Evolutionary conservation across 2,329 filamentous ascomycete genomes (phyloP).

Genomic region (Chaetomium sp.): DNA sequence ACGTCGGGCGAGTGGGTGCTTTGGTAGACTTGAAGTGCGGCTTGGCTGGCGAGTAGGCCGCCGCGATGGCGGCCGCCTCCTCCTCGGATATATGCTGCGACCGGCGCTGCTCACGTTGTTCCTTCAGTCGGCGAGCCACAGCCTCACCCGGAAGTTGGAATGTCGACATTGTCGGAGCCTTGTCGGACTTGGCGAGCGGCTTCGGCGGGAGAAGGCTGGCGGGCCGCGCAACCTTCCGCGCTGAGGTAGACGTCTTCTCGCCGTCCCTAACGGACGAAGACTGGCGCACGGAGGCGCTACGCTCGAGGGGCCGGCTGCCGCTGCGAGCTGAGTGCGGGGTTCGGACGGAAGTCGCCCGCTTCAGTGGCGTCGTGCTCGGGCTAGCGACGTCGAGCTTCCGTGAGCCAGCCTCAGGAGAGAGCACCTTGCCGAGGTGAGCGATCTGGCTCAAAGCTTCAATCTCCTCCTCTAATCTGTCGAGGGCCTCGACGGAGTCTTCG

Average conservation of each 20-base stretch:
- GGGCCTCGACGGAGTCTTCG: constrained; percentile 57
- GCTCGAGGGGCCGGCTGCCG: constrained; percentile 35
- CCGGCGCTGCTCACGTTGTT: constrained; percentile 51
- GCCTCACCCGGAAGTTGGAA: constrained; percentile 60
- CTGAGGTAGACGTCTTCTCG: constrained; percentile 24
- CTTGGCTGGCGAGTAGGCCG: constrained; percentile 29
- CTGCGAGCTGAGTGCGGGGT: constrained; percentile 36
- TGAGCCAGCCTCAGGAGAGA: constrained; percentile 28
- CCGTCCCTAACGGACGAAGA: constrained; percentile 33
- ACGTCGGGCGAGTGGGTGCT: constrained; percentile 47
- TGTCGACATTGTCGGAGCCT: constrained; percentile 46
- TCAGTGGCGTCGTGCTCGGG: constrained; percentile 12
- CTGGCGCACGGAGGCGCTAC: constrained; percentile 35
- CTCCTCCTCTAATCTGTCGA: constrained; percentile 56
- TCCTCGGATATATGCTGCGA: constrained; percentile 25
- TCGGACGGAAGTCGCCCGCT: constrained; percentile 17
- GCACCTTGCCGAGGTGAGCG: constrained; percentile 30
- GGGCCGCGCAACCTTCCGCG: constrained; percentile 31
- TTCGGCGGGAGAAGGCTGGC: constrained; percentile 41
- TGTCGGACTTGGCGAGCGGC: constrained; percentile 45
- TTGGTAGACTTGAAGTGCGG: constrained; percentile 44
- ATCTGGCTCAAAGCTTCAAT: constrained; percentile 48
- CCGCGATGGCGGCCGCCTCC: constrained; percentile 14
- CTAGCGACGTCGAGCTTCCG: background rate
- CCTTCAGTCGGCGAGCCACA: constrained; percentile 50